Conservation (phyloP, 148 eudicot genomes). For the Beta vulgaris region DNA sequence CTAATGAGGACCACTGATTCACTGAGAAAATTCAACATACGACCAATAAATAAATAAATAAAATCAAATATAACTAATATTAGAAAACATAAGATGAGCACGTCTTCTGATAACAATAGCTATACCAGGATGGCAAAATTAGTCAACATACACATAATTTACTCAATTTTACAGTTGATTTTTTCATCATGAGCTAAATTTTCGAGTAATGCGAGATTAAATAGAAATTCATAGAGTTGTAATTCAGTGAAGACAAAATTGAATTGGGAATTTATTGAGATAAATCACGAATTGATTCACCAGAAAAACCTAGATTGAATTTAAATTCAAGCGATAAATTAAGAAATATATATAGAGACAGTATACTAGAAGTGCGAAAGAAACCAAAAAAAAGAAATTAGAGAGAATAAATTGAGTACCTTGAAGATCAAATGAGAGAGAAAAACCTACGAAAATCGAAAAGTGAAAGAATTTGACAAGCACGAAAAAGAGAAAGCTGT, state of each 20-base stretch:
- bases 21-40: constrained; percentile 13
- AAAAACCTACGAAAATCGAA: not conserved
- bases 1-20: constrained; percentile 11
- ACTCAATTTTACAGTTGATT: too few relatives aligned
- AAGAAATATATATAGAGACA: not conserved
- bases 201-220: not conserved
- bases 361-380: not conserved
- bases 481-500: too few relatives aligned
- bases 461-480: too few relatives aligned
- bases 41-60: not conserved
- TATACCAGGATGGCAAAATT: not conserved
- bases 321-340: not conserved
- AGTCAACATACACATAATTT: not conserved
- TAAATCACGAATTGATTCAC: not conserved
- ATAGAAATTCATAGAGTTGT: not conserved
- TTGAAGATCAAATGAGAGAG: not conserved
- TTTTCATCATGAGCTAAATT: not conserved
- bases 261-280: too few relatives aligned
- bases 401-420: not conserved
- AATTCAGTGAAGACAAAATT: not conserved
- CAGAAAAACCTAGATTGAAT: not conserved
- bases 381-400: not conserved
- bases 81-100: constrained; percentile 1
- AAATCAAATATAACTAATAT: not conserved
- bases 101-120: not conserved